Evolutionary conservation across 441 rosid genomes (phyloP).

Genomic region (Eruca vesicaria): DNA sequence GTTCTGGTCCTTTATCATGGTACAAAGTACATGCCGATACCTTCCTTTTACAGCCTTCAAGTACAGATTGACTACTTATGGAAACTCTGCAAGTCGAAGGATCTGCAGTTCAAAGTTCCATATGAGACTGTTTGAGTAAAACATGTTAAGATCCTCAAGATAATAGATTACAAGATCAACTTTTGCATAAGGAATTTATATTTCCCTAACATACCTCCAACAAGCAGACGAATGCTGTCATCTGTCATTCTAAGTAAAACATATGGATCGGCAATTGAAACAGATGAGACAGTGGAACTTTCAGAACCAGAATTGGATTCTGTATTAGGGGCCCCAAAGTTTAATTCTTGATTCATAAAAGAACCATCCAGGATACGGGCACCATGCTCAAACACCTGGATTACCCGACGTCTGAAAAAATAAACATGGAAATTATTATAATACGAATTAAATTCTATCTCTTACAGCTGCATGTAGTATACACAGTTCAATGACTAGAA

Average conservation of each 20-base stretch:
- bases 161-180: conserved; percentile 8
- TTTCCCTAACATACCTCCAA: conserved; percentile 72
- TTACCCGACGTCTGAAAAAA: conserved; percentile 86
- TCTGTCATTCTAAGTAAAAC: conserved; percentile 88
- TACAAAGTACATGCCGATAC: conserved; percentile 89
- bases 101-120: conserved; percentile 61
- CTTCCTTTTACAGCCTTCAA: conserved; percentile 60
- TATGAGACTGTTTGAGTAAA: conserved; percentile 25
- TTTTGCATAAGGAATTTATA: conserved; percentile 10
- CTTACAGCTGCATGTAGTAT: conserved; percentile 20
- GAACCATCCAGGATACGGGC: conserved; percentile 97
- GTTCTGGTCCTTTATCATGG: conserved; percentile 94
- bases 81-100: conserved; percentile 82
- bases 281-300: conserved; percentile 65
- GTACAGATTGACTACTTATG: conserved; percentile 61
- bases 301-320: conserved; percentile 77
- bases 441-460: conserved; percentile 14
- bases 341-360: conserved; percentile 91
- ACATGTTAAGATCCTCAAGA: conserved; percentile 11
- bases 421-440: conserved; percentile 14
- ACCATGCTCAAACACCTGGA: conserved; percentile 94
- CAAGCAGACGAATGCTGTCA: conserved; percentile 84
- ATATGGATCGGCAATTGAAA: conserved; percentile 95
- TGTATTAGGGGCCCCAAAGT: conserved; percentile 68
- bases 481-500: conserved; percentile 5